phyloP scores from a whole-genome alignment of 108 stramenopile genomes.

The Skeletonema costatum region DNA sequence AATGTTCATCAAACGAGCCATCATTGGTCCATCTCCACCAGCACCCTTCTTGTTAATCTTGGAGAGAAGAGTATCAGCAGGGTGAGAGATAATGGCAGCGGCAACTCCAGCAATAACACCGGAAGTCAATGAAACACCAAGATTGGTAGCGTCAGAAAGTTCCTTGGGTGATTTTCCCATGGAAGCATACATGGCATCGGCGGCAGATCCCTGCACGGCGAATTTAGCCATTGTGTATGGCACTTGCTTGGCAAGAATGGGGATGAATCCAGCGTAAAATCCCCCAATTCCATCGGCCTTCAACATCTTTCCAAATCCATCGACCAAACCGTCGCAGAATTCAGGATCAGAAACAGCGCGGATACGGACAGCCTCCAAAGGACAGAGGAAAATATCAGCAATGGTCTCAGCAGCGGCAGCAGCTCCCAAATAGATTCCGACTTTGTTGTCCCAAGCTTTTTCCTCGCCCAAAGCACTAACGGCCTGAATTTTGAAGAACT shows the following conservation, averaged over 20 bases:
- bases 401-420: constrained; percentile 95
- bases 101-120: constrained; percentile 99
- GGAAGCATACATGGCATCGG: constrained; percentile 86
- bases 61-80: constrained; percentile 98
- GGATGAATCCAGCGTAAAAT: constrained; percentile 96
- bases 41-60: constrained; percentile 98
- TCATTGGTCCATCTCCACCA: constrained; percentile 93
- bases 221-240: constrained; percentile 99
- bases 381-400: constrained; percentile 98
- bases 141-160: constrained; percentile 57
- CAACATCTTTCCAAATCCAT: constrained; percentile 91
- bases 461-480: constrained; percentile 83
- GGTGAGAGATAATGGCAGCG: constrained; percentile 98
- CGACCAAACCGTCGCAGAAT: constrained; percentile 86
- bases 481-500: constrained; percentile 96
- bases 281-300: constrained; percentile 87
- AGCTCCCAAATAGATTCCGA: constrained; percentile 91
- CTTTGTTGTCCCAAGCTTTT: constrained; percentile 95
- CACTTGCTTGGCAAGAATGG: constrained; percentile 98
- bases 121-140: constrained; percentile 86
- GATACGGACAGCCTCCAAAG: constrained; percentile 98
- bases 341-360: constrained; percentile 95
- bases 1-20: constrained; percentile 89
- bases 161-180: constrained; percentile 82
- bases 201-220: constrained; percentile 95